These are phyloP conservation scores for Aspergillus fischeri DNA, from an alignment of 2,329 filamentous ascomycete genomes.

Conservation along the genomic window DNA sequence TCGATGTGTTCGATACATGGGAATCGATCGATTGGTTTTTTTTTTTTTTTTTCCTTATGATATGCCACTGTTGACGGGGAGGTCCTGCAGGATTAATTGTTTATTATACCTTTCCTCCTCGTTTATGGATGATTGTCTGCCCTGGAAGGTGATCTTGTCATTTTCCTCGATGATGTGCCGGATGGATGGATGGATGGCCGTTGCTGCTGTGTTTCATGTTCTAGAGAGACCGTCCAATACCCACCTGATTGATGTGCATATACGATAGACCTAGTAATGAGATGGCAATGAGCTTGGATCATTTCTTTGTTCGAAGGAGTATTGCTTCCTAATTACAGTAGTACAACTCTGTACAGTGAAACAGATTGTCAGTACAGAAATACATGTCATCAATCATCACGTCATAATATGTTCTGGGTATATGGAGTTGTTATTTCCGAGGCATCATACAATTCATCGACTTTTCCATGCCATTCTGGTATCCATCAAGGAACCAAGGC, in stretches of 20 bases:
- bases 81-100: background rate
- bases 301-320: no score
- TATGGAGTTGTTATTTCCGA: background rate
- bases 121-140: background rate
- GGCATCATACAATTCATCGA: background rate
- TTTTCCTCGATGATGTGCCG: background rate
- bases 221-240: constrained; percentile 12
- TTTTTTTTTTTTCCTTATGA: background rate
- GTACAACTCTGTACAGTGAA: background rate
- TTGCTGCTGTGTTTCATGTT: background rate
- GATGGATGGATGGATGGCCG: background rate
- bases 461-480: no score
- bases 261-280: constrained; percentile 3
- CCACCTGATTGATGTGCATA: constrained; percentile 5
- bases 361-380: background rate
- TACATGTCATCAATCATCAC: background rate
- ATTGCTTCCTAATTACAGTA: background rate
- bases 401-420: background rate
- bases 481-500: background rate
- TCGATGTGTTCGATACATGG: background rate
- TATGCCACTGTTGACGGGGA: background rate
- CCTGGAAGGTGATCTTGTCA: background rate
- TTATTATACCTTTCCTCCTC: background rate
- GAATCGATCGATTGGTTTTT: background rate
- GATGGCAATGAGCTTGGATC: background rate